Evolutionary conservation across 306 rosid genomes (phyloP).

Genomic region (Vigna radiata): DNA sequence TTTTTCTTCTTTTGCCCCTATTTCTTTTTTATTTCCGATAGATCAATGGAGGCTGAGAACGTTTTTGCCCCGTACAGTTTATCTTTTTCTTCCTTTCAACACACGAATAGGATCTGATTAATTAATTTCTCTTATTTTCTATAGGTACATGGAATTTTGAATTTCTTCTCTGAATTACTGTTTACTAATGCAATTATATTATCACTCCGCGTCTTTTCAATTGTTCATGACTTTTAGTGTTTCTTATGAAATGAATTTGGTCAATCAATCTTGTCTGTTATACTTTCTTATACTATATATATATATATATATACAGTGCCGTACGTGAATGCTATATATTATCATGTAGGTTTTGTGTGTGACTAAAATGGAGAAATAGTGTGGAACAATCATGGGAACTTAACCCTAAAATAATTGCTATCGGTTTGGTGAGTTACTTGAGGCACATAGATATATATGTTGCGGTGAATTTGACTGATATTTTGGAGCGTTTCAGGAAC

Average conservation of each 20-base stretch:
- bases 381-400: constrained; percentile 30
- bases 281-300: constrained; percentile 1
- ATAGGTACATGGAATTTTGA: constrained; percentile 29
- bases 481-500: constrained; percentile 56
- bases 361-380: constrained; percentile 26
- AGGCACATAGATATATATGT: neutral
- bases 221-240: constrained; percentile 30
- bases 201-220: constrained; percentile 36
- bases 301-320: neutral
- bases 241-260: constrained; percentile 22
- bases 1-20: neutral
- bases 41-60: constrained; percentile 34
- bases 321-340: neutral
- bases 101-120: constrained; percentile 21
- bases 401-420: constrained; percentile 45
- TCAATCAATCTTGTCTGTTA: constrained; percentile 41
- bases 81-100: constrained; percentile 19
- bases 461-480: constrained; percentile 38
- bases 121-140: constrained; percentile 22
- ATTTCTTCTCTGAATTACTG: constrained; percentile 33
- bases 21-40: constrained; percentile 7
- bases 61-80: constrained; percentile 4
- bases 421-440: constrained; percentile 18
- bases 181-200: constrained; percentile 35
- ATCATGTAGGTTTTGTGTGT: constrained; percentile 30